Conservation (phyloP, 192 early-diverging fungal genomes). For the Funneliformis geosporum region DNA sequence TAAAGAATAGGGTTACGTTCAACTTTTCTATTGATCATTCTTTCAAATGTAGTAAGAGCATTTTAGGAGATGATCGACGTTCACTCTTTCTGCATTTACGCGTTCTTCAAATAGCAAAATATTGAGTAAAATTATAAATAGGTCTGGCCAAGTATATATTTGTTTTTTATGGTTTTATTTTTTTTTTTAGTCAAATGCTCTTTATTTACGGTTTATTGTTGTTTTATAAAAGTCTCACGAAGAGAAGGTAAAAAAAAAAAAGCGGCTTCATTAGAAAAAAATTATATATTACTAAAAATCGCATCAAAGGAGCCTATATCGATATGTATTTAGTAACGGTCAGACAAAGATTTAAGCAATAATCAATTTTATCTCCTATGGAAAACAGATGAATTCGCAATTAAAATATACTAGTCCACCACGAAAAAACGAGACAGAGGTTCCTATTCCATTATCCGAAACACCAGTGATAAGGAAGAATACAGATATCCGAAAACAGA, state of each 20-base stretch:
- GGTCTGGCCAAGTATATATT: background rate
- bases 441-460: slow-evolving; percentile 30
- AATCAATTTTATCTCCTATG: background rate
- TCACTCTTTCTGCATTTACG: too few relatives aligned
- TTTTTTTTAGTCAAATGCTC: too few relatives aligned
- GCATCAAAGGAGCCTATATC: background rate
- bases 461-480: slow-evolving; percentile 28
- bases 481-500: slow-evolving; percentile 22
- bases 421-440: background rate
- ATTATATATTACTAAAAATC: background rate
- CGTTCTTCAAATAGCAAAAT: too few relatives aligned
- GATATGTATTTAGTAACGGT: background rate
- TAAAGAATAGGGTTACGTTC: too few relatives aligned
- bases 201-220: background rate
- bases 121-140: background rate
- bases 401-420: background rate
- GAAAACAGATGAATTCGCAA: background rate
- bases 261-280: background rate
- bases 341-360: background rate
- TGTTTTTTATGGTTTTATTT: too few relatives aligned
- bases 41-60: too few relatives aligned
- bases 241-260: background rate
- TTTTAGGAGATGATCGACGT: too few relatives aligned
- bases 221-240: background rate
- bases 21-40: too few relatives aligned